phyloP scores from a whole-genome alignment of 176 grass and related monocot genomes.

The Sorghum bicolor region DNA sequence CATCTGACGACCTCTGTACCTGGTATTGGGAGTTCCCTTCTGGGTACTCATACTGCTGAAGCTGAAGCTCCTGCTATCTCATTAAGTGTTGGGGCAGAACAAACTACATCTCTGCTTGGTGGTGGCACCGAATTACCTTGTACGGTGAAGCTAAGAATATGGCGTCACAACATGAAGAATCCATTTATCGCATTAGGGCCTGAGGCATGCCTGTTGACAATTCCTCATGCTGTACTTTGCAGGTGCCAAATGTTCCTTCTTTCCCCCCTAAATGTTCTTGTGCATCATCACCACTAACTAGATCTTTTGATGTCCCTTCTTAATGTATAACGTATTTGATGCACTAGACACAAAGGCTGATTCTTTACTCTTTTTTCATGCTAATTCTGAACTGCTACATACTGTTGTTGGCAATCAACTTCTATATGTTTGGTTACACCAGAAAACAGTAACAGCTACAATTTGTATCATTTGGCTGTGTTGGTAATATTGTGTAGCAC shows the following conservation, averaged over 20 bases:
- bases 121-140: conserved; percentile 85
- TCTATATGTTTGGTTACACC: neutral
- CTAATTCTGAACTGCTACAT: conserved; percentile 11
- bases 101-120: conserved; percentile 59
- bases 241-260: conserved; percentile 46
- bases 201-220: conserved; percentile 59
- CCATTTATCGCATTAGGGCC: conserved; percentile 43
- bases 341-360: neutral
- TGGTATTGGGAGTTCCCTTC: conserved; percentile 48
- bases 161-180: conserved; percentile 69
- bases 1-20: conserved; percentile 44
- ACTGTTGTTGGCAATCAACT: neutral
- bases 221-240: conserved; percentile 99
- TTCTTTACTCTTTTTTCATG: conserved; percentile 13
- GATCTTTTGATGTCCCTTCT: neutral
- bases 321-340: neutral
- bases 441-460: neutral
- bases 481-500: neutral
- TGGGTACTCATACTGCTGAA: conserved; percentile 58
- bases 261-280: conserved; percentile 9
- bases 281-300: neutral
- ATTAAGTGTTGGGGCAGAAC: conserved; percentile 57
- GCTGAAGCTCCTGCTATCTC: conserved; percentile 59
- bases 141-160: conserved; percentile 97
- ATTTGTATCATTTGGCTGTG: neutral